These are phyloP conservation scores for Suhomyces sp. DNA, from an alignment of 805 yeast species.

Conservation along the genomic window DNA sequence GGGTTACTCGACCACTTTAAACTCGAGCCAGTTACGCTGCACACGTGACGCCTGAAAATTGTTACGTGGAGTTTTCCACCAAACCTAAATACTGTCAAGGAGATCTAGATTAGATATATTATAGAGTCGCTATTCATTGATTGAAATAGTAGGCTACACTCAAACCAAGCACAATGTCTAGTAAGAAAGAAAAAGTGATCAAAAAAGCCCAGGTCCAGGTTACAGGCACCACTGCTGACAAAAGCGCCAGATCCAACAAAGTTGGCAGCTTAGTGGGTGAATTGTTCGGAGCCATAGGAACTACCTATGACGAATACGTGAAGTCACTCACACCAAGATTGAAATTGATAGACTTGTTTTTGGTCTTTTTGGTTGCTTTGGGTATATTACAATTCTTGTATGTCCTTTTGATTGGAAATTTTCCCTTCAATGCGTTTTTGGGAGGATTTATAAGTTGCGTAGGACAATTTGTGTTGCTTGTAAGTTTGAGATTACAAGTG, in stretches of 20 bases:
- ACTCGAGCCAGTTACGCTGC: background rate
- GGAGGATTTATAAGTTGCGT: constrained; percentile 92
- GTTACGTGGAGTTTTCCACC: background rate
- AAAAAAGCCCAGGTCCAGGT: constrained; percentile 18
- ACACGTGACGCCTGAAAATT: background rate
- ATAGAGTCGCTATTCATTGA: background rate
- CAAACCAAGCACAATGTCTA: background rate
- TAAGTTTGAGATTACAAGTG: constrained; percentile 72
- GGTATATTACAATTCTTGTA: constrained; percentile 80
- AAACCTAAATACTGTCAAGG: background rate
- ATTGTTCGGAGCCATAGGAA: constrained; percentile 26
- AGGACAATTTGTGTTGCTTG: constrained; percentile 91
- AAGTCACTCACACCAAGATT: constrained; percentile 44
- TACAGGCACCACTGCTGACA: constrained; percentile 3
- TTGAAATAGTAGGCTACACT: background rate
- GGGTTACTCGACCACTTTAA: background rate
- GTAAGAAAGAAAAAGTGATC: constrained; percentile 31
- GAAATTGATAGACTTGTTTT: constrained; percentile 72
- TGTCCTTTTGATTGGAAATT: constrained; percentile 74
- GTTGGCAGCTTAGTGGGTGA: constrained; percentile 19
- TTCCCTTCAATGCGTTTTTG: constrained; percentile 95
- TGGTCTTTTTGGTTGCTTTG: constrained; percentile 66
- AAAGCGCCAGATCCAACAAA: constrained; percentile 1
- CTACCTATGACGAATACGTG: constrained; percentile 35
- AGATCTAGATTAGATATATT: background rate